Evolutionary conservation across 1,139 yeast species (phyloP), one percentile per base, ranked within the genome.

Genomic region (Groenewaldozyma sp.): DNA sequence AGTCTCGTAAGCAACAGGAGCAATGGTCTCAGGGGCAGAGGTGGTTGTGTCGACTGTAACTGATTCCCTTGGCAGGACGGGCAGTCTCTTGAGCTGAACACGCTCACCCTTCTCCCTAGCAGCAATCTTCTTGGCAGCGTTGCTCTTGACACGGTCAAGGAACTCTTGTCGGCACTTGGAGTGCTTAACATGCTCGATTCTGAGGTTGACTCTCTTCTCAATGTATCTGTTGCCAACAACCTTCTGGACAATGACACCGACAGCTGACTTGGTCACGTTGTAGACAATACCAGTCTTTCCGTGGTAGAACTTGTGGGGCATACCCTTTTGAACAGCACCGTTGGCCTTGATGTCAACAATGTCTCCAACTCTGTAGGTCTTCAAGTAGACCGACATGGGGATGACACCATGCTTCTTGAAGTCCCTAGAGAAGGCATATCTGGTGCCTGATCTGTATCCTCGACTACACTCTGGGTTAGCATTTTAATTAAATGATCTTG

Each of bases 271-370:
- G 81, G 98, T 91, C 59, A 91, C 93, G 80, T 91, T 91, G 94
- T 79, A 91, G 56, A 91, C 81, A 60, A 88, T 86, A 81, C 98
- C 98, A 58, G 98, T 91, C 82, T 87, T 91, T 74, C 98, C 98
- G 78, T 88, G 96, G 95, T 91, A 91, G 82, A 78, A 88, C 78
- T 91, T 91, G 87, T 86, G 95, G 70, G 98, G 98, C 96, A 91
- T 87, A 83, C 98, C 97, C 81, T 88, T 87, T 73, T 91, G 97
- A 76, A 88, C 78, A 60, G 98, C 78, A 48, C 95, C 96, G 71
- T 91, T 91, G 72, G 94, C 98, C 76, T 86, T 88, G 77, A 91
- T 88, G 74, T 91, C 98, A 67, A 91, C 98, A 64, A 91, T 88
- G 73, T 91, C 98, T 67, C 98, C 98, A 63, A 91, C 96, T 74